Base-by-base conservation (phyloP, 371 early-diverging fungal species). In the Lichtheimia ornata region DNA sequence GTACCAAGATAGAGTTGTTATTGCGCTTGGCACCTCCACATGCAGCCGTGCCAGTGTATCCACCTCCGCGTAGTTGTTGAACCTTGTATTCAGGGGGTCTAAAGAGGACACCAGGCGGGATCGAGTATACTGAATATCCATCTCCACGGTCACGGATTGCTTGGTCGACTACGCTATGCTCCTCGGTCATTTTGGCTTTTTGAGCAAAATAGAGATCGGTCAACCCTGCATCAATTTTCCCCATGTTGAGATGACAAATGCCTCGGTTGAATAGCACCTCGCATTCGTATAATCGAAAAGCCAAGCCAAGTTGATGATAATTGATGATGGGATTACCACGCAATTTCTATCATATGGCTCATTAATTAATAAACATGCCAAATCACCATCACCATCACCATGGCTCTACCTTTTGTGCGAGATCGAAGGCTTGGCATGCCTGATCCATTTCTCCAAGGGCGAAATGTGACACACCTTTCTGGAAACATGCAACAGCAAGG, bases 291-390 rank as follows among this genome's bases (percentile, higher is more conserved):
- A 98, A 86, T 71, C 91, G 87, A 78, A 88, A 94, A 42, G 87
- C 77, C 42, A 97, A 82, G 3, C 97, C 97, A 51, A 98, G 82
- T 71, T 98, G 98, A 56, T 88, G 88, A 73, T 98, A 98, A 76
- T 98, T 96, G 66, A 98, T 96, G 45, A 88, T 84, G 62, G 85
- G 76, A 74, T 94, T 95, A 42, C 94, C 94, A 24, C 98, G 88
- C 50, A 97, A 75, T 76, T 86, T 86, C 88, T 91, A 52, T 18
- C 18, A 4, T 11, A 28, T 28, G 0, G 7, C 28, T 28, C 45
- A 18, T 24, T 43, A 17, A 13, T 41, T 45, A 30, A 41, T 30
- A 27, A n/a, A 50, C 20, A 22, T 22, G 22, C 22, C 49, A 28
- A 53, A 20, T 43, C 28, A 20, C n/a, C 28, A 20, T 25, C 24